Conservation (phyloP, 306 rosid genomes). For the Rosa persica region DNA sequence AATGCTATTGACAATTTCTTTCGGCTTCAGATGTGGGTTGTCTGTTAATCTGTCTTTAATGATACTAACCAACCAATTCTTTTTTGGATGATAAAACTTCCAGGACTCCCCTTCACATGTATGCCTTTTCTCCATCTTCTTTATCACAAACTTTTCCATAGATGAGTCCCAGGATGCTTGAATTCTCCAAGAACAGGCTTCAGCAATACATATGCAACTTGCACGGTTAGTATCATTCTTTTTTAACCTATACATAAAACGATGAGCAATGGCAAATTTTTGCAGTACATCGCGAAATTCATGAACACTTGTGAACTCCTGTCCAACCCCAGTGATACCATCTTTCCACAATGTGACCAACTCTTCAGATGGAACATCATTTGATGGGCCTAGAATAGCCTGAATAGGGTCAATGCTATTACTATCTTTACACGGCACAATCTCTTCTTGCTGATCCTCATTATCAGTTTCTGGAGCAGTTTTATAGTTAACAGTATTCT, state of each 20-base stretch:
- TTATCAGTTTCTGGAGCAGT: constrained; percentile 12
- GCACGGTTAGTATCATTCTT: constrained; percentile 56
- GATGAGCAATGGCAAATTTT: constrained; percentile 53
- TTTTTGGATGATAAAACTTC: constrained; percentile 48
- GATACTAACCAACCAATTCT: constrained; percentile 52
- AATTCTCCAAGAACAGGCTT: constrained; percentile 55
- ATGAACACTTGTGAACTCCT: constrained; percentile 45
- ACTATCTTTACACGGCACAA: constrained; percentile 10
- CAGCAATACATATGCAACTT: constrained; percentile 41
- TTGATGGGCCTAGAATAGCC: constrained; percentile 10
- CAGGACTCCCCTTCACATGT: constrained; percentile 45
- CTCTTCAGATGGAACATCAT: constrained; percentile 38
- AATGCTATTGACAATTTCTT: constrained; percentile 45
- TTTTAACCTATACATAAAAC: constrained; percentile 44
- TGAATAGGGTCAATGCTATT: constrained; percentile 7
- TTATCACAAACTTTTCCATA: constrained; percentile 37
- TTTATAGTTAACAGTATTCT: constrained; percentile 16
- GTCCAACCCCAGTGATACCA: constrained; percentile 49
- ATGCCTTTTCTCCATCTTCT: constrained; percentile 41
- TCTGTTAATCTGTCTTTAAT: constrained; percentile 46
- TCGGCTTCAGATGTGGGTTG: constrained; percentile 50
- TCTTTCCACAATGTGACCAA: constrained; percentile 46
- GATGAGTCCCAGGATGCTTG: constrained; percentile 59
- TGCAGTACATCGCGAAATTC: constrained; percentile 60
- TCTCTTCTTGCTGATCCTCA: constrained; percentile 16